These are phyloP conservation scores for Magnaporthiopsis incrustans DNA, from an alignment of 2,329 filamentous ascomycete genomes.

Conservation along the genomic window DNA sequence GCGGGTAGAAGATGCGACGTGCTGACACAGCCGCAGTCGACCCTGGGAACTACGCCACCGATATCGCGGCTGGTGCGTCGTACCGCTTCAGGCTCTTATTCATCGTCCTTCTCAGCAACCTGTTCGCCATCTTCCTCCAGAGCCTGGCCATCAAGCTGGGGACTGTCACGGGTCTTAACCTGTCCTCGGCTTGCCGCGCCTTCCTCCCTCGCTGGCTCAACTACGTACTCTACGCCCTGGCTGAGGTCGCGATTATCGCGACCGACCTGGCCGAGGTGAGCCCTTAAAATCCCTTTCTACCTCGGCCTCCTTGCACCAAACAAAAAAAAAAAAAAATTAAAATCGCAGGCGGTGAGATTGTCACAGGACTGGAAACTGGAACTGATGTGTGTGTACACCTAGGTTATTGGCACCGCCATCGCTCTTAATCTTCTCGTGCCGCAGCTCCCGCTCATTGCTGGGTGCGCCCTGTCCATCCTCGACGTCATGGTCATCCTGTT, in stretches of 20 bases:
- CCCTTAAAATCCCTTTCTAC: not conserved
- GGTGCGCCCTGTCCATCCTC: conserved; percentile 59
- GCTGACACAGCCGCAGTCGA: conserved; percentile 32
- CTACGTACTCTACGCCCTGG: conserved; percentile 50
- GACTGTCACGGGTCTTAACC: conserved; percentile 58
- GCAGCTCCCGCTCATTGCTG: conserved; percentile 56
- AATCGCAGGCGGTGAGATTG: too few relatives aligned
- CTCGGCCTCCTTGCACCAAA: not conserved
- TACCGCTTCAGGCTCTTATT: conserved; percentile 54
- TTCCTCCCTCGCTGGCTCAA: conserved; percentile 61
- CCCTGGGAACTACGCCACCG: conserved; percentile 62
- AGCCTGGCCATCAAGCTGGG: conserved; percentile 59
- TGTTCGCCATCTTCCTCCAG: conserved; percentile 65
- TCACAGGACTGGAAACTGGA: too few relatives aligned
- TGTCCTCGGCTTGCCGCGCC: conserved; percentile 57
- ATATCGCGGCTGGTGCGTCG: conserved; percentile 54
- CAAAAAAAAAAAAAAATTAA: not conserved
- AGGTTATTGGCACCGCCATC: conserved; percentile 66
- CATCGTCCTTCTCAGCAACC: conserved; percentile 37
- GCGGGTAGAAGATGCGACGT: not conserved
- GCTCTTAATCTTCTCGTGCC: conserved; percentile 59
- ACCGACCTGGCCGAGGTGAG: conserved; percentile 60
- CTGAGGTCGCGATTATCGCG: conserved; percentile 53
- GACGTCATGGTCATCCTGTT: conserved; percentile 61
- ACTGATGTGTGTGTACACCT: conserved; percentile 24